A percentile compares a stretch with the other conserved stretches of the same genome.
Conservation (phyloP, 2,329 filamentous ascomycete genomes). For the Elsinoe perseae region DNA sequence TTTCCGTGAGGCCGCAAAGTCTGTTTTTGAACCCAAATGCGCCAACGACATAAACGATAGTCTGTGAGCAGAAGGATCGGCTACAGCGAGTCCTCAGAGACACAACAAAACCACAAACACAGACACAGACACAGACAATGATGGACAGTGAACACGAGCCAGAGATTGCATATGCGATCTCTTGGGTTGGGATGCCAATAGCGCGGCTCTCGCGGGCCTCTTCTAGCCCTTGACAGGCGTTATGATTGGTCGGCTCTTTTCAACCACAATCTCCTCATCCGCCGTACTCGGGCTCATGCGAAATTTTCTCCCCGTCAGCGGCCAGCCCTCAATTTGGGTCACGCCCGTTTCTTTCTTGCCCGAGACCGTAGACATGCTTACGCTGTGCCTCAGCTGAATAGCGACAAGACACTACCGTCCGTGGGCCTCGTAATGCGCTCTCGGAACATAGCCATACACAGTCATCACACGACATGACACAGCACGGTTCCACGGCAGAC, state of each 20-base stretch:
- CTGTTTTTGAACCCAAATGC: neutral
- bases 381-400: neutral
- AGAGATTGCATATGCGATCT: neutral
- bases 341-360: too few relatives aligned
- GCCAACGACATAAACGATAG: neutral
- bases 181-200: neutral
- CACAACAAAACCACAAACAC: neutral
- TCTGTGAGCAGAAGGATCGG: neutral
- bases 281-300: neutral
- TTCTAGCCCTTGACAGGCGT: neutral
- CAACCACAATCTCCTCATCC: neutral
- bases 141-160: neutral
- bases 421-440: neutral
- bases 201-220: neutral
- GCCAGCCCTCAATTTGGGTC: neutral
- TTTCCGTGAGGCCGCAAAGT: neutral
- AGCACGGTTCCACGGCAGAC: constrained; percentile 2
- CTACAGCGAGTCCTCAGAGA: neutral
- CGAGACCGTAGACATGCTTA: too few relatives aligned
- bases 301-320: neutral
- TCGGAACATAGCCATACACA: neutral
- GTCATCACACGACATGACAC: neutral
- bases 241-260: neutral
- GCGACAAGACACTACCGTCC: neutral
- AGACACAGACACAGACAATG: neutral